Base-by-base conservation (phyloP, 495 filamentous ascomycete species). In the Aspergillus indologenus region DNA sequence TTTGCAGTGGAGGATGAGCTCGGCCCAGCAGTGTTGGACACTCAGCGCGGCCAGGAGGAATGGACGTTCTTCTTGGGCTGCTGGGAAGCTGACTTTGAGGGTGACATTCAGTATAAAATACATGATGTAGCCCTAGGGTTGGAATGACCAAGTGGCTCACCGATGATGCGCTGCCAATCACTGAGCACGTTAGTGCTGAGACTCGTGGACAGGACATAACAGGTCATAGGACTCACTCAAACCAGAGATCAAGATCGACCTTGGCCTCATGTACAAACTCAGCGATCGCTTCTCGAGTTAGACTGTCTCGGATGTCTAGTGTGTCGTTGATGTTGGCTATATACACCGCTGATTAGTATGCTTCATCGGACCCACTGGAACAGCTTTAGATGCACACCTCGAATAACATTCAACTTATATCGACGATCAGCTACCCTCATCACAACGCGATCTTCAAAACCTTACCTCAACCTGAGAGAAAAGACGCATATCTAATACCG, bases 391-490 rank as follows among this genome's bases (percentile, higher is more conserved):
- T 40, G 26, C 26, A 34, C 61, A 73, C 75, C 71, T 76, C 79
- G 58, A 7, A 78, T 67, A 50, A 79, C 65, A 63, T 77, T 74
- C 54, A 76, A 65, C 77, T 74, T 21, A 9, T 18, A 22, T 29
- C 17, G 15, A 17, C 17, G 40, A 44, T 69, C 34, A 69, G 64
- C 47, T 50, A 23, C 15, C 14, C 1, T 42, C 1, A 9, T 1
- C 14, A 14, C 42, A 24, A 6, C 20, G 0, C 11, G 20, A 22
- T 4, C 9, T 0, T 15, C 5, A 19, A 24, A 57, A 53, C 17
- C 48, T 15, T 62, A 82, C 75, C 71, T 82, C 80, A 19, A 82
- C 76, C 55, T 82, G 80, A 47, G 80, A 76, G 29, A 80, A 73
- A 5, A 82, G 49, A 23, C 80, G 73, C n/a, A 82, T 62, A 65